phyloP scores from a whole-genome alignment of 441 rosid species.

The Theobroma grandiflorum region DNA sequence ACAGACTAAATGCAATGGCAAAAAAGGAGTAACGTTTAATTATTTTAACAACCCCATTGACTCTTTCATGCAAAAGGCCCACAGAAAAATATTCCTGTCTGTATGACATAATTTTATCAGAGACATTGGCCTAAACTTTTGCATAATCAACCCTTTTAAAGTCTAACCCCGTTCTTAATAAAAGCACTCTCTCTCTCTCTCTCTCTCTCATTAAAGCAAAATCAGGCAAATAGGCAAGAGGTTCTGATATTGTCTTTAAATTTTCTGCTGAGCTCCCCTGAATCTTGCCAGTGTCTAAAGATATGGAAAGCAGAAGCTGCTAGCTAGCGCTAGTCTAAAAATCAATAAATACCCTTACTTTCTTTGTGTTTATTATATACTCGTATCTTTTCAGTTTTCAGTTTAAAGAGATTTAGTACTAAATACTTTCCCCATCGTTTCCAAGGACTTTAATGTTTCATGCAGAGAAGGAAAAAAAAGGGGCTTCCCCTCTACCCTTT shows the following conservation, averaged over 20 bases:
- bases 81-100: background rate
- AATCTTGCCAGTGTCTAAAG: slow-evolving; percentile 16
- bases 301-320: slow-evolving; percentile 20
- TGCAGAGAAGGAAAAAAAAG: slow-evolving; percentile 1
- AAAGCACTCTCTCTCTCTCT: background rate
- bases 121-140: background rate
- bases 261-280: background rate
- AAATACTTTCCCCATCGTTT: slow-evolving; percentile 19
- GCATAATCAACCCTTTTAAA: background rate
- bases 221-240: background rate
- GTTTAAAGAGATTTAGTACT: slow-evolving; percentile 8
- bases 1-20: background rate
- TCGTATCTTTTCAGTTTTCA: slow-evolving; percentile 25
- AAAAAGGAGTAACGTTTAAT: background rate
- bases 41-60: background rate
- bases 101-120: background rate
- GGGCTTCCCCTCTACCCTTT: background rate
- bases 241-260: background rate
- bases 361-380: slow-evolving; percentile 12
- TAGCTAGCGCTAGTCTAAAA: background rate
- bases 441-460: slow-evolving; percentile 23
- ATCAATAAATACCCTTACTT: slow-evolving; percentile 4
- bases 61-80: background rate
- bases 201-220: background rate
- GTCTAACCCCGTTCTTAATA: background rate